These are phyloP conservation scores for Acer campestre DNA, from an alignment of 345 rosid species.

Conservation along the genomic window DNA sequence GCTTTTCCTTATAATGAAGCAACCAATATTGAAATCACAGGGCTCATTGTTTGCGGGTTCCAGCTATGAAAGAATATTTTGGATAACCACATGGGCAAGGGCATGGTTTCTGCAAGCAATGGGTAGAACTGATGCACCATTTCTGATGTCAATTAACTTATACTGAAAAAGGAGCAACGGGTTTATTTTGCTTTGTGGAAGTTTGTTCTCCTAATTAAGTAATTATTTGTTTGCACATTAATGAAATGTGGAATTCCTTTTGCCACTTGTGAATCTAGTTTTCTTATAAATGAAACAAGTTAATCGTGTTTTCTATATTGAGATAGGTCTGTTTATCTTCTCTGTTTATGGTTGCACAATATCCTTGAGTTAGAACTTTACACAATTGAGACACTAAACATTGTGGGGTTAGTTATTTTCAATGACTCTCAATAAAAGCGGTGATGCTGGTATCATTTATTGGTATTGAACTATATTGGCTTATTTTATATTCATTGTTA, in stretches of 20 bases:
- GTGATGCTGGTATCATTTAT: background rate
- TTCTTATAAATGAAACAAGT: background rate
- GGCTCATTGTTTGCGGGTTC: background rate
- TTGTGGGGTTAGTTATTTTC: background rate
- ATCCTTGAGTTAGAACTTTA: background rate
- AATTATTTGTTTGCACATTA: background rate
- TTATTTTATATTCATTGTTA: background rate
- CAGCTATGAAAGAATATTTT: background rate
- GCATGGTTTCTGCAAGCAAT: background rate
- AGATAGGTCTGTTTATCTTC: background rate
- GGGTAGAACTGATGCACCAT: background rate
- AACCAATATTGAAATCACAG: background rate
- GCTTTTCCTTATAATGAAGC: background rate
- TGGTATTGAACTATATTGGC: background rate
- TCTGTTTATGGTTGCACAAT: background rate
- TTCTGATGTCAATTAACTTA: background rate
- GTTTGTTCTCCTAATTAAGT: background rate
- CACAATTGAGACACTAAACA: background rate
- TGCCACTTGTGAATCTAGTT: background rate
- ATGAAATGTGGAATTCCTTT: background rate
- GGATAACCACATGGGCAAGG: background rate
- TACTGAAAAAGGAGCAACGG: background rate
- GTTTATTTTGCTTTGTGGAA: background rate
- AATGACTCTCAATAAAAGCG: background rate
- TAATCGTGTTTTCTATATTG: background rate